Percentiles rank a stretch among this genome's conserved stretches.
Evolutionary conservation across 2,329 filamentous ascomycete genomes (phyloP).

Genomic region (Talaromyces rugulosus): DNA sequence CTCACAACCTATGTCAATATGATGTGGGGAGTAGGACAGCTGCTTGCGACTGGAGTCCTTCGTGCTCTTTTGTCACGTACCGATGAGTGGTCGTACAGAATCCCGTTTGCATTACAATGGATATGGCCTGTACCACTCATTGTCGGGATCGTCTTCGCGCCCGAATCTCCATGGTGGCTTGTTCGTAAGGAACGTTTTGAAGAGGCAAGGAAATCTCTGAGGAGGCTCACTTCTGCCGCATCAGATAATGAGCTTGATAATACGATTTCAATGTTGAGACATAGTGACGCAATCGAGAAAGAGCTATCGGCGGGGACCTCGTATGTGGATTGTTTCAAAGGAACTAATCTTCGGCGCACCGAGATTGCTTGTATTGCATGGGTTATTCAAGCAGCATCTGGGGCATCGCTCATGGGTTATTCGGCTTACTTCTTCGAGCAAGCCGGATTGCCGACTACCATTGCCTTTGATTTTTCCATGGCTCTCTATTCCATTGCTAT

Average conservation of each 20-base stretch:
- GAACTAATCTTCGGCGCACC: slow-evolving; percentile 71
- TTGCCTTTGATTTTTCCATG: slow-evolving; percentile 48
- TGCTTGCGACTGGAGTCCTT: slow-evolving; percentile 50
- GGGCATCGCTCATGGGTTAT: slow-evolving; percentile 61
- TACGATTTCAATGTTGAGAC: slow-evolving; percentile 33
- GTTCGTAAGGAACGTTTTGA: slow-evolving; percentile 31
- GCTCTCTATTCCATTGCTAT: slow-evolving; percentile 65
- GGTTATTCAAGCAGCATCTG: slow-evolving; percentile 60
- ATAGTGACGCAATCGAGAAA: background rate
- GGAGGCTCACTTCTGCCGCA: slow-evolving; percentile 35
- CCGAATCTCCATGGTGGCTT: slow-evolving; percentile 51
- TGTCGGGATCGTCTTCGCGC: slow-evolving; percentile 44
- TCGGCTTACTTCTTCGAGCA: slow-evolving; percentile 58
- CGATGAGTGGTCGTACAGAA: slow-evolving; percentile 50
- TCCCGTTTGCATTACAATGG: slow-evolving; percentile 51
- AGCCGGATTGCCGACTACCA: slow-evolving; percentile 52
- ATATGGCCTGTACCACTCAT: slow-evolving; percentile 50
- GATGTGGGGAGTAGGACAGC: slow-evolving; percentile 47
- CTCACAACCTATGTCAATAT: slow-evolving; percentile 45
- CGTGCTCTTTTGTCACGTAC: slow-evolving; percentile 43
- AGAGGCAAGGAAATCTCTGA: slow-evolving; percentile 39
- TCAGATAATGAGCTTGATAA: slow-evolving; percentile 75
- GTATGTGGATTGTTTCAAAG: slow-evolving; percentile 71
- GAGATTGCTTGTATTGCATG: slow-evolving; percentile 66
- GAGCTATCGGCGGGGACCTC: background rate